A percentile compares a stretch with the other conserved stretches of the same genome.
Conservation (phyloP, 495 filamentous ascomycete genomes). For the Xylaria sp. region DNA sequence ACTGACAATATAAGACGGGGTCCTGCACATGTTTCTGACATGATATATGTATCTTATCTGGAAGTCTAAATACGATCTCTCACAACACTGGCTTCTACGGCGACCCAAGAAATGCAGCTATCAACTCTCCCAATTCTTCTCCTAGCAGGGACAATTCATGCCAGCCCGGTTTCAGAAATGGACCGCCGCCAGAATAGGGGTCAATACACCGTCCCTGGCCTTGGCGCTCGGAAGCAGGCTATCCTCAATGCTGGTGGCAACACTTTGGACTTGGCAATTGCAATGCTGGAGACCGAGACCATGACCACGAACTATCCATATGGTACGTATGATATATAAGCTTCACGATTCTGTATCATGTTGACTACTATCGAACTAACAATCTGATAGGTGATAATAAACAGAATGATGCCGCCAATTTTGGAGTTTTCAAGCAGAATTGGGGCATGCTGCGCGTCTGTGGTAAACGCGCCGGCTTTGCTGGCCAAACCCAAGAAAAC, state of each 20-base stretch:
- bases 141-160: background rate
- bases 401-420: background rate
- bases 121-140: background rate
- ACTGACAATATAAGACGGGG: background rate
- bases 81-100: background rate
- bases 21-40: background rate
- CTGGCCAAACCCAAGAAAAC: background rate
- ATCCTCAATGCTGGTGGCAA: background rate
- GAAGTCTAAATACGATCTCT: background rate
- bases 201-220: background rate
- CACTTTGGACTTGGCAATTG: conserved; percentile 7
- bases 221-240: conserved; percentile 9
- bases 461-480: background rate
- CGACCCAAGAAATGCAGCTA: background rate
- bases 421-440: conserved; percentile 10
- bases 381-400: background rate
- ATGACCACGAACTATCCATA: background rate
- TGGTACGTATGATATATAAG: background rate
- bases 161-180: background rate
- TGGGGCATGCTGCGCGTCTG: conserved; percentile 8
- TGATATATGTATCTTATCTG: background rate
- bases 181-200: background rate
- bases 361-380: background rate
- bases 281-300: conserved; percentile 12
- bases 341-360: background rate